Evolutionary conservation across 2,329 filamentous ascomycete species (phyloP).

Genomic region (Nannizziopsis arthrosporioides): DNA sequence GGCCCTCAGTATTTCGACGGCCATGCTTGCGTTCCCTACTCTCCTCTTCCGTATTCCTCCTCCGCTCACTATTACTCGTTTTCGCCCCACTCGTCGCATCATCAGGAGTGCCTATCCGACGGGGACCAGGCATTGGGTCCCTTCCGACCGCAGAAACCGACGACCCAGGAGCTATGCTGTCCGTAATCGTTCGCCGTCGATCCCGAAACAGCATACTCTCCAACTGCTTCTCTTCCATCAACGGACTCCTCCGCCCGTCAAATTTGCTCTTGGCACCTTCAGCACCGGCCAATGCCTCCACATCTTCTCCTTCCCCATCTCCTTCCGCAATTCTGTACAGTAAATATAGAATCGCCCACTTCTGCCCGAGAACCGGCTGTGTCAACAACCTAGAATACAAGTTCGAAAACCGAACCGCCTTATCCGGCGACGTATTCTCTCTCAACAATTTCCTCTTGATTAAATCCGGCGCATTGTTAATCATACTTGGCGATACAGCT

Average conservation of each 20-base stretch:
- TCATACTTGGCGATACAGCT: conserved; percentile 32
- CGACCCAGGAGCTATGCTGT: conserved; percentile 28
- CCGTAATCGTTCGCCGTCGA: conserved; percentile 16
- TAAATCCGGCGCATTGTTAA: conserved; percentile 83
- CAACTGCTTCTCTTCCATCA: conserved; percentile 29
- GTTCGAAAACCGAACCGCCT: conserved; percentile 77
- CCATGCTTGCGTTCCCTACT: conserved; percentile 14
- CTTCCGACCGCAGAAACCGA: conserved; percentile 30
- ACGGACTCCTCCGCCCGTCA: conserved; percentile 25
- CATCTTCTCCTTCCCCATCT: conserved; percentile 27
- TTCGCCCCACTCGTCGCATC: neutral
- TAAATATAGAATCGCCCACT: conserved; percentile 93
- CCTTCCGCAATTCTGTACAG: conserved; percentile 71
- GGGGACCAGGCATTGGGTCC: conserved; percentile 17
- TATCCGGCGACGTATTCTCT: conserved; percentile 58
- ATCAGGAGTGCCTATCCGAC: conserved; percentile 3
- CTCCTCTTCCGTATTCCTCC: conserved; percentile 16
- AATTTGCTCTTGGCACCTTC: neutral
- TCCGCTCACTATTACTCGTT: conserved; percentile 15
- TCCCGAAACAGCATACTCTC: conserved; percentile 27
- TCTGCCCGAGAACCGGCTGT: conserved; percentile 85
- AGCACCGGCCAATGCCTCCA: conserved; percentile 36
- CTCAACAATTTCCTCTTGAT: conserved; percentile 81
- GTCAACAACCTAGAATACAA: conserved; percentile 79
- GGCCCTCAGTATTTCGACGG: conserved; percentile 7